Percentiles rank a stretch among this genome's conserved stretches.
Conservation (phyloP, 768 basidiomycete species). For the Pisolithus marmoratus region DNA sequence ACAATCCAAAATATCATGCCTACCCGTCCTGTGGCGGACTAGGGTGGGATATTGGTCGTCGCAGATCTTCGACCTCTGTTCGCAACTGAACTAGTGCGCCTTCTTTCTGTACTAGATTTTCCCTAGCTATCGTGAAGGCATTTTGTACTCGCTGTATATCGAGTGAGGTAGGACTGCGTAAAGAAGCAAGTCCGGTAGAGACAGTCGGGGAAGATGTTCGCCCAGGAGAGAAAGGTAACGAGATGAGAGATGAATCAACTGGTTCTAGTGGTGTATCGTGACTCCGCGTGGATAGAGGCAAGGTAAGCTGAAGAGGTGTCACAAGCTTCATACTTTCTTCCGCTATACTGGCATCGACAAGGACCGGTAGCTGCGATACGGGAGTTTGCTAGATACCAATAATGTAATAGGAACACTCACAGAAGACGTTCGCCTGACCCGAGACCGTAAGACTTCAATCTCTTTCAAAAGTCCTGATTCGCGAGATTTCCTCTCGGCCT, state of each 20-base stretch:
- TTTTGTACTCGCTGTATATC: conserved; percentile 19
- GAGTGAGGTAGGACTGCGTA: conserved; percentile 6
- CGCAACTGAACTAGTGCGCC: conserved; percentile 15
- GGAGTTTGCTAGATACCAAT: neutral
- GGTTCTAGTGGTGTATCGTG: neutral
- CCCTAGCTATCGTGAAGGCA: conserved; percentile 15
- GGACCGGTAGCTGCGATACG: conserved; percentile 6
- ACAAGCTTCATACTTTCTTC: conserved; percentile 49
- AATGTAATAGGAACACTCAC: neutral
- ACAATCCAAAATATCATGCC: neutral
- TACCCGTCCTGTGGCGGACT: neutral
- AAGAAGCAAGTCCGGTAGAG: neutral
- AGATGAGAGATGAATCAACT: conserved; percentile 9
- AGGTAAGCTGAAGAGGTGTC: conserved; percentile 40
- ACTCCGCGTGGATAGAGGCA: conserved; percentile 8
- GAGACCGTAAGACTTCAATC: conserved; percentile 16
- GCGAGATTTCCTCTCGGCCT: conserved; percentile 18
- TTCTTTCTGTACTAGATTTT: conserved; percentile 19
- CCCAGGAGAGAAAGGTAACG: conserved; percentile 17
- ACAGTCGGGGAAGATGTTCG: conserved; percentile 13
- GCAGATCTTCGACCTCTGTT: conserved; percentile 17
- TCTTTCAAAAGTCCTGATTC: conserved; percentile 31
- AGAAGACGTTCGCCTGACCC: conserved; percentile 2
- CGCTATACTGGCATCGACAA: conserved; percentile 29
- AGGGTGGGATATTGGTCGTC: conserved; percentile 1